Base-by-base conservation (phyloP, 2,329 filamentous ascomycete species). In the Aureobasidium subglaciale region DNA sequence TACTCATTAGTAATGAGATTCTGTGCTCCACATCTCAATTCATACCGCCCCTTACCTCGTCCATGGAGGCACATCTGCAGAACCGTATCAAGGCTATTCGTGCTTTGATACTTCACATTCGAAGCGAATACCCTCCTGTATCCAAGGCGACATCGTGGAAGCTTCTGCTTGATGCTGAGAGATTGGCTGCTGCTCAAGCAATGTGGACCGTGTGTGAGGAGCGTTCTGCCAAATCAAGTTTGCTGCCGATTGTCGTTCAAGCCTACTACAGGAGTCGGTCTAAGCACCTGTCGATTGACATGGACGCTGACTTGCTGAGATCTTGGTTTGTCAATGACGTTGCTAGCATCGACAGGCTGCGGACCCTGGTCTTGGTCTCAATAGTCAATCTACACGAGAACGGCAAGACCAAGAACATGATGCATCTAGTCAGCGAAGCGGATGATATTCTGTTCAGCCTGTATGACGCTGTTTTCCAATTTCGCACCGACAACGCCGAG, bases 131-230 rank as follows among this genome's bases (percentile, higher is more conserved):
- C 58, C 73, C 75, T 29, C 75, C 82, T 2, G 69, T 97, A 5
- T 82, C 87, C 60, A 81, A 83, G 37, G 74, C 73, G 22, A 85
- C 85, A 1, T 84, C 84, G 62, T 97, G 91, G 90, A 78, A 80
- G 59, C 72, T 99, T 29, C 75, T 99, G n/a, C 88, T 85, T 77
- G 85, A 92, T 64, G 92, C 92, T 0, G 93, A 99, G 69, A 96
- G 91, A 70, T 80, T 97, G 73, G 83, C 86, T 40, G 88, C 90
- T 32, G 89, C 90, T 16, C 79, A 81, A 58, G 78, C 83, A 42
- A 78, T 97, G 34, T 97, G 92, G 90, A 84, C 84, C 59, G 78
- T 82, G 53, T 90, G 95, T 64, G 88, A 96, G 83, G 84, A 57
- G 5, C 16, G 22, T 27, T 48, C 49, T 5, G 13, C 45, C n/a